phyloP scores from a whole-genome alignment of 306 rosid genomes.

The Corylus avellana region DNA sequence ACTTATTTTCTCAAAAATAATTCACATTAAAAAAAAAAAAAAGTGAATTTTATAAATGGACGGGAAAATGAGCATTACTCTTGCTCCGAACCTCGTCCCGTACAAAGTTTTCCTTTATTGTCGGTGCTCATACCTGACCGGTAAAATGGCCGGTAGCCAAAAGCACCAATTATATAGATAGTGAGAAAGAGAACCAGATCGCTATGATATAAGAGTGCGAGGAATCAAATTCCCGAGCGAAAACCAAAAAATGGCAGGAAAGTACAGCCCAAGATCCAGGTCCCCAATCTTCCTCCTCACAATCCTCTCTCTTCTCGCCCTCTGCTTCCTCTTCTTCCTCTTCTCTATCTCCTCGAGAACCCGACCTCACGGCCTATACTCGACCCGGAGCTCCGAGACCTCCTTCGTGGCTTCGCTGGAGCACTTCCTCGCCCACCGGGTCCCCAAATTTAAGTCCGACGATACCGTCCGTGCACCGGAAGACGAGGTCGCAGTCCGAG shows the following conservation, averaged over 20 bases:
- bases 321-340: conserved; percentile 50
- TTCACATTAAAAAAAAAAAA: too few relatives aligned
- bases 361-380: conserved; percentile 3
- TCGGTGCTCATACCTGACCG: too few relatives aligned
- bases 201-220: neutral
- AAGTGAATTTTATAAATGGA: too few relatives aligned
- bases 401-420: conserved; percentile 75
- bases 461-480: neutral
- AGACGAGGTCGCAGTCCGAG: conserved; percentile 18
- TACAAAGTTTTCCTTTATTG: too few relatives aligned
- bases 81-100: too few relatives aligned
- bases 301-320: conserved; percentile 41
- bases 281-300: conserved; percentile 48
- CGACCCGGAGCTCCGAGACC: conserved; percentile 42
- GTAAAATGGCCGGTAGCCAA: too few relatives aligned
- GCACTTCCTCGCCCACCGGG: conserved; percentile 54
- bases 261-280: conserved; percentile 55
- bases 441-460: conserved; percentile 22
- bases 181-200: neutral
- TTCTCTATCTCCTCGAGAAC: conserved; percentile 40
- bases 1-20: too few relatives aligned
- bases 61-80: too few relatives aligned
- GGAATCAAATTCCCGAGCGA: neutral
- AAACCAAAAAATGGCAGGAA: conserved; percentile 42
- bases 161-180: too few relatives aligned